Base-by-base conservation (phyloP, 164 flowering plant species). In the Paratinospora sagittata region DNA sequence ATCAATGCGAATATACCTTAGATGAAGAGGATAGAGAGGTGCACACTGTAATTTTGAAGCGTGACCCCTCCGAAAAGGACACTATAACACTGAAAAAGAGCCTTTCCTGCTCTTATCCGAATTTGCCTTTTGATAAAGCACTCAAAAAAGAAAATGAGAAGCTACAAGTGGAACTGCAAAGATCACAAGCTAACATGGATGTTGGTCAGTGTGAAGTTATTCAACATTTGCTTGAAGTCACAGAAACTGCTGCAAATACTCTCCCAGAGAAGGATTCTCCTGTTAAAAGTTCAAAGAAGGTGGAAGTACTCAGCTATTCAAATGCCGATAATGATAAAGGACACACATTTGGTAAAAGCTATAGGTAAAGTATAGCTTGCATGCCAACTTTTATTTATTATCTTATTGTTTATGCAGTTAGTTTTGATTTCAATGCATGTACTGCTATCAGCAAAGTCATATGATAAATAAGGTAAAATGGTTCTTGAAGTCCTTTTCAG, bases 1-100 rank as follows among this genome's bases (percentile, higher is more conserved):
- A 95, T 83, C 93, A 91, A 72, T 77, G 88, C 33, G 99, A 95
- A 69, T 95, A 95, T 77, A 92, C 96, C 55, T 83, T 92, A 66
- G 99, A 95, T 77, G 96, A 92, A 14, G 96, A 92, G 76, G 94
- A 95, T 63, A 82, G 79, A 72, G 82, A 80, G 80, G 81, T 87
- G 67, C 97, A 95, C 66, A 82, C 80, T 76, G 88, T 83, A 55
- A 90, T 95, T 57, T 36, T 95, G 76, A 88, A 79, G 65, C 88
- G 84, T 8, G 97, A 87, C 0, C 90, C 96, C 24, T 77, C 84
- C 0, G 78, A 65, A 72, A 73, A 82, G 68, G 91, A 85, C 36
- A 73, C 91, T 1, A 58, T 74, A 30, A 78, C 88, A 68, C 78
- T 95, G 82, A 90, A 95, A 80, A 95, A 90, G 71, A 86, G 87